Base-by-base conservation (phyloP, 371 early-diverging fungal genomes). In the Mucor velutinosus region DNA sequence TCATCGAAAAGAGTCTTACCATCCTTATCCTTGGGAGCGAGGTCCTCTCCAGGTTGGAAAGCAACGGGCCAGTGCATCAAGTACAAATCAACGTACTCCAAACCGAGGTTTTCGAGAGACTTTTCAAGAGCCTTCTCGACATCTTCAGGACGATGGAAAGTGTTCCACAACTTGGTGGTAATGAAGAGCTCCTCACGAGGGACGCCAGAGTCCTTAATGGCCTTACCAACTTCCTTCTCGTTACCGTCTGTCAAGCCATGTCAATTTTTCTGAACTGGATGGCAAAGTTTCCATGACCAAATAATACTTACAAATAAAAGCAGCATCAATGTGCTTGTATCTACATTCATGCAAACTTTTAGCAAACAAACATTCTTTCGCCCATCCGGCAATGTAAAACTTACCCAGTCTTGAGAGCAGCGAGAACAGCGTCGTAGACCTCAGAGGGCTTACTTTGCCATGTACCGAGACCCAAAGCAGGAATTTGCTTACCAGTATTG, bases 131-230 rank as follows among this genome's bases (percentile, higher is more conserved):
- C 87, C 58, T 80, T 66, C 15, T 78, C 73, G 19, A 88, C 86
- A 62, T 84, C 68, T 32, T 80, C 76, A 35, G 85, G 84, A 29
- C 72, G 67, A 61, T 88, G 88, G 60, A 73, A 68, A 35, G 78
- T 84, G 69, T 87, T 87, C 90, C 89, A 89, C 29, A 93, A 55
- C 82, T 98, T 97, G 67, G 93, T 91, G 10, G 95, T 95, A 59
- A 96, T 75, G 74, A 95, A 97, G 29, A 97, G 66, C 43, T 93
- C 82, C 37, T 88, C 77, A 58, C 95, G 87, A 58, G 84, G 83
- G 25, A 92, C 68, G 55, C 75, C 74, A 41, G 80, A 76, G 39
- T 86, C 81, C 37, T 75, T 77, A 60, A 95, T 82, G 6, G 87
- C 92, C 58, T 87, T 79, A 55, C 97, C 97, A 32, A 96, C 87